These are phyloP conservation scores for Phalaenopsis equestris DNA, from an alignment of 106 monocot genomes.

Conservation along the genomic window DNA sequence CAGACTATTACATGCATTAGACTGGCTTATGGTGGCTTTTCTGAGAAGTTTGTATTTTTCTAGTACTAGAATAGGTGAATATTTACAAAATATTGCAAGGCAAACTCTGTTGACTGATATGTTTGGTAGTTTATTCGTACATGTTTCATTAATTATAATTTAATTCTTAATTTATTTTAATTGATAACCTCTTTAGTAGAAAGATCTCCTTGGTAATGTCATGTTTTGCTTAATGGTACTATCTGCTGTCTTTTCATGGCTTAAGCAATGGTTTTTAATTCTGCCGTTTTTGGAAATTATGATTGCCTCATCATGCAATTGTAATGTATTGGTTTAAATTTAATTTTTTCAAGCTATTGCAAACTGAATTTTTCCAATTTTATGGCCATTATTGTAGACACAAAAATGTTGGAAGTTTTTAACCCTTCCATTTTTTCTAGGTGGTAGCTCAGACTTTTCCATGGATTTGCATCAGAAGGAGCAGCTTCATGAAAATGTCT, in stretches of 20 bases:
- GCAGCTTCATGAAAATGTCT: constrained; percentile 79
- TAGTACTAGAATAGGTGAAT: neutral
- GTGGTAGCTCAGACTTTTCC: constrained; percentile 53
- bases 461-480: constrained; percentile 94
- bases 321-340: too few species aligned
- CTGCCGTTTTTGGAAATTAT: neutral
- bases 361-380: too few species aligned
- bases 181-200: neutral
- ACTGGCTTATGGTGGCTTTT: neutral
- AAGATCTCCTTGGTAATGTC: neutral
- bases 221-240: neutral
- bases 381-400: neutral
- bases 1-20: neutral
- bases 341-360: too few species aligned
- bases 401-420: neutral
- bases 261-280: neutral
- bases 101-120: neutral
- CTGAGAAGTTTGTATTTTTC: neutral
- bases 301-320: neutral
- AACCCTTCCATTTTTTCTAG: constrained; percentile 17
- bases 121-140: neutral
- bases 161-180: neutral
- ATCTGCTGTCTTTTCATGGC: neutral
- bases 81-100: neutral
- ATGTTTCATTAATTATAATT: neutral